Percentiles rank a stretch among this genome's conserved stretches.
Conservation (phyloP, 1,284 basidiomycete genomes). For the Cutaneotrichosporon cutaneum region DNA sequence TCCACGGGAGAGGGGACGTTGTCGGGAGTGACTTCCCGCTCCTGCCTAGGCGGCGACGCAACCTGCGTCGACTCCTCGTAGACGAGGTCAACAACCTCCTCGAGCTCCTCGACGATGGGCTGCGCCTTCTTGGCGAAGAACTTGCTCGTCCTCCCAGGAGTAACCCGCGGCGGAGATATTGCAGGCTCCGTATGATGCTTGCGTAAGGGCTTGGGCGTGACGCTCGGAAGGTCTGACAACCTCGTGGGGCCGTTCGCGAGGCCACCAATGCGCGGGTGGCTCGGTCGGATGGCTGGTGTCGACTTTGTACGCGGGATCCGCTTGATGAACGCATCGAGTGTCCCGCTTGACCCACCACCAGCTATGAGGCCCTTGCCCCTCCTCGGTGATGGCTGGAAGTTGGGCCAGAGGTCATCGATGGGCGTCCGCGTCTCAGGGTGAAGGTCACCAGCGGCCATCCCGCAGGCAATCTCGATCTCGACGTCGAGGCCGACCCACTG, state of each 20-base stretch:
- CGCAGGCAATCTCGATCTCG: constrained; percentile 51
- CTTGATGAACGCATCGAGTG: constrained; percentile 47
- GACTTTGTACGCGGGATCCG: constrained; percentile 31
- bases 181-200: constrained; percentile 7
- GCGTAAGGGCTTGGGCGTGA: neutral
- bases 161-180: neutral
- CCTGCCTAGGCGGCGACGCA: constrained; percentile 1
- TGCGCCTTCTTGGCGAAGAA: constrained; percentile 30
- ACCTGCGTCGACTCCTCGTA: constrained; percentile 29
- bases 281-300: constrained; percentile 30
- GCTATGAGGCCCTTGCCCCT: neutral
- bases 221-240: constrained; percentile 36
- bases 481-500: constrained; percentile 69
- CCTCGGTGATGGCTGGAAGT: constrained; percentile 48
- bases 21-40: constrained; percentile 15
- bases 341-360: constrained; percentile 17
- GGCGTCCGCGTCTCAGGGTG: constrained; percentile 72
- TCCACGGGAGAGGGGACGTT: constrained; percentile 17
- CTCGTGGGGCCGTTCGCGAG: constrained; percentile 38
- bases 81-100: constrained; percentile 22
- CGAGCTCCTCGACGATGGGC: neutral
- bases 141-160: constrained; percentile 32
- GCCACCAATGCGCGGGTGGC: constrained; percentile 29
- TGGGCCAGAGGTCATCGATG: constrained; percentile 77
- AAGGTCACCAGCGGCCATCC: constrained; percentile 70